These are phyloP conservation scores for Penicillium coprophilum DNA, from an alignment of 495 filamentous ascomycete species.

Conservation along the genomic window DNA sequence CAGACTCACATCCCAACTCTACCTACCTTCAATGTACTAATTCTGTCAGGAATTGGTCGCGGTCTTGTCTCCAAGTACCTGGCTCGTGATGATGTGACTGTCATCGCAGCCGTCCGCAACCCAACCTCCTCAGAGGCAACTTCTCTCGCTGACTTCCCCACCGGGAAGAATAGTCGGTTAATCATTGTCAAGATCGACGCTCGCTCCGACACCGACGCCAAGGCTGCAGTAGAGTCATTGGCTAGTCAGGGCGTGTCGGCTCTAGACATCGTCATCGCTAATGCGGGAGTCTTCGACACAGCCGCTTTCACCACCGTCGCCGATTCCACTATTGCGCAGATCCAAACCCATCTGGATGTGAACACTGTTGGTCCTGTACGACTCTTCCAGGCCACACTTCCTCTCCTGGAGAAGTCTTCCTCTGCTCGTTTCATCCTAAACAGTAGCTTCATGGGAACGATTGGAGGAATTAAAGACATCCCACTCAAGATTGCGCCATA, in stretches of 20 bases:
- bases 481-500: conserved; percentile 30
- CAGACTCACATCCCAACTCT: neutral
- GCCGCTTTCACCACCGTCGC: conserved; percentile 14
- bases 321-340: conserved; percentile 18
- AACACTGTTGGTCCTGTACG: conserved; percentile 20
- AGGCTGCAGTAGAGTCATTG: neutral
- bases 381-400: conserved; percentile 38
- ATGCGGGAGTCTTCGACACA: conserved; percentile 41
- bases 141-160: conserved; percentile 21
- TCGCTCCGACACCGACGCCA: neutral
- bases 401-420: conserved; percentile 31
- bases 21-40: neutral
- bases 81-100: conserved; percentile 39
- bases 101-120: conserved; percentile 46
- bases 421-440: conserved; percentile 32
- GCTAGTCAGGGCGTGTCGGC: neutral
- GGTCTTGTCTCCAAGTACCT: conserved; percentile 37
- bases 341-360: neutral
- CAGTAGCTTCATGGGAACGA: conserved; percentile 13
- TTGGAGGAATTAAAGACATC: neutral
- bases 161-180: neutral
- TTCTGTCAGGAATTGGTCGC: conserved; percentile 42
- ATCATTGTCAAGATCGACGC: neutral
- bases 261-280: conserved; percentile 50
- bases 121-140: conserved; percentile 17